Conservation (phyloP, 306 rosid genomes). For the Bauhinia variegata region DNA sequence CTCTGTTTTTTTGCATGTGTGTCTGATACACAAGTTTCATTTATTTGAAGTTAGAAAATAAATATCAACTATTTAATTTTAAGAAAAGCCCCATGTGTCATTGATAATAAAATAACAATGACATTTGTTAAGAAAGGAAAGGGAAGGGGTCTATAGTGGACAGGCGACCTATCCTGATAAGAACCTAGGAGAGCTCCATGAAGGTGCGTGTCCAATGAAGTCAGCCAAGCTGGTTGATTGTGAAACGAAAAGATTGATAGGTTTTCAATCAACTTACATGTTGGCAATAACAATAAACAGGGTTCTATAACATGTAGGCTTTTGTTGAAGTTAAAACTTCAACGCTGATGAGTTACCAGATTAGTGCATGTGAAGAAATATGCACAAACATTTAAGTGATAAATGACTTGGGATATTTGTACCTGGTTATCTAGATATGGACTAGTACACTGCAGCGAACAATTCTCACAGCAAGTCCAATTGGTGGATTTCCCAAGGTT, state of each 20-base stretch:
- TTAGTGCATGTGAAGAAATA: constrained; percentile 26
- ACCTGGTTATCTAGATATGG: constrained; percentile 73
- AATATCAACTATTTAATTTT: background rate
- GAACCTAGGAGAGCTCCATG: constrained; percentile 8
- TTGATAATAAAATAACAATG: constrained; percentile 8
- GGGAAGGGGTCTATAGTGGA: background rate
- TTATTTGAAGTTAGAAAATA: background rate
- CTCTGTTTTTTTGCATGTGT: too few relatives aligned
- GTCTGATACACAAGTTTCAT: background rate
- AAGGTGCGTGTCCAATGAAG: background rate
- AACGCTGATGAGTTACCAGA: constrained; percentile 19
- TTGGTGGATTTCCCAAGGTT: constrained; percentile 95
- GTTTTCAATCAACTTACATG: background rate
- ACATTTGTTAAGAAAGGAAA: background rate
- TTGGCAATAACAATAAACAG: constrained; percentile 2
- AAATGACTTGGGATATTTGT: constrained; percentile 36
- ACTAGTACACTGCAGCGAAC: constrained; percentile 96
- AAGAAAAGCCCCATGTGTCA: background rate
- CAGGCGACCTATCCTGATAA: background rate
- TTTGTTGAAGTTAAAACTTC: constrained; percentile 21
- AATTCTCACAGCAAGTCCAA: constrained; percentile 84
- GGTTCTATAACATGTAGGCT: background rate
- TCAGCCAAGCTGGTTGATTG: background rate
- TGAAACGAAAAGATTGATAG: background rate
- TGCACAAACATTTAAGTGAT: constrained; percentile 16